Evolutionary conservation across 805 yeast genomes (phyloP), one percentile per base, ranked within the genome.

Genomic region (Lachancea cidri): DNA sequence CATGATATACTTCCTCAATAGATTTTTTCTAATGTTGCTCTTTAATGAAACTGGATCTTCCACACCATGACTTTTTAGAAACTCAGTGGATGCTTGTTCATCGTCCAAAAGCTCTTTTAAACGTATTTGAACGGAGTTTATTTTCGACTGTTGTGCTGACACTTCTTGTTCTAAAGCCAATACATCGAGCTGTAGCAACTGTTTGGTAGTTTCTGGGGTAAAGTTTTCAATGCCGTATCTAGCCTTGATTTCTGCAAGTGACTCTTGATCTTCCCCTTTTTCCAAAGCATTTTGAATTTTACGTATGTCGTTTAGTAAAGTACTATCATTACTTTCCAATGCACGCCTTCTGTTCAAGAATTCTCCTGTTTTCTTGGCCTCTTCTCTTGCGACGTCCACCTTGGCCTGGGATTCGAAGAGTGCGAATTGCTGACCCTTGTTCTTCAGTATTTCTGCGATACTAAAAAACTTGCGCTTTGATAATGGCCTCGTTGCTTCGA

Each of bases 391-490:
- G 15, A 88, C 91, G 49, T 74, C 72, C 36, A 67, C 66, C 52
- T 80, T 82, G 38, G 95, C 95, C 54, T 81, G 77, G 32, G 71
- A 69, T 60, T 84, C 84, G 67, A 84, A 88, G 48, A 74, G 68
- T 19, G 85, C 91, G 72, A 89, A 86, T 63, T 87, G 91, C 58
- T 88, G 89, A 75, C 97, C 98, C 65, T 84, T 80, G 57, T 86
- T 83, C 60, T 74, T 79, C 66, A 86, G 77, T 60, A 91, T 86
- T 59, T 91, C 97, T 2, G 97, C 96, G 44, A 91, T 79, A 7
- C 97, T 88, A 68, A 91, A 91, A 46, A 74, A 77, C 65, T 91
- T 91, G 45, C 81, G 72, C 14, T 89, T 76, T 14, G 95, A 81
- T 32, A 88, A 65, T 32, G 95, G 95, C 49, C 96, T 82, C 29